Percentiles rank a stretch among this genome's conserved stretches.
These are phyloP conservation scores for Mollisia scopiformis DNA, from an alignment of 2,329 filamentous ascomycete species.

Conservation along the genomic window DNA sequence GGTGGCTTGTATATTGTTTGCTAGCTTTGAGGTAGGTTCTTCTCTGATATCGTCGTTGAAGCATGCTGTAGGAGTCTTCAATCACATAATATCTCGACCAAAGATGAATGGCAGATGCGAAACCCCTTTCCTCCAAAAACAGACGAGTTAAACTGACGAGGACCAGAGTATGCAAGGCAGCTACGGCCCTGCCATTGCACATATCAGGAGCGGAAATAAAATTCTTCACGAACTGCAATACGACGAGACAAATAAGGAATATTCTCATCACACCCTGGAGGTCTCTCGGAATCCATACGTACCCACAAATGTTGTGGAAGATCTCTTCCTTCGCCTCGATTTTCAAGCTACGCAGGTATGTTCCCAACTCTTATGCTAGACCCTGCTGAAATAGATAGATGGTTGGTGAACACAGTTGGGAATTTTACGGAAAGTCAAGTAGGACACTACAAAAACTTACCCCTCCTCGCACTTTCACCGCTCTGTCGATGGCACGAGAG, in stretches of 20 bases:
- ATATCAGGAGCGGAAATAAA: slow-evolving; percentile 26
- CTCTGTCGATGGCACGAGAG: slow-evolving; percentile 54
- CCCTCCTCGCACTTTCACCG: slow-evolving; percentile 42
- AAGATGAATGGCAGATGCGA: no score
- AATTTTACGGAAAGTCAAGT: background rate
- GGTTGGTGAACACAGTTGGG: slow-evolving; percentile 8
- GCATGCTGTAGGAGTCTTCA: no score
- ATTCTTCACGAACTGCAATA: slow-evolving; percentile 26
- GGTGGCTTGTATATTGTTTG: slow-evolving; percentile 64
- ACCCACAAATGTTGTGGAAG: slow-evolving; percentile 17
- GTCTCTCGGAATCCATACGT: slow-evolving; percentile 17
- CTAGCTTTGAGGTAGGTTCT: slow-evolving; percentile 58
- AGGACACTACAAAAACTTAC: background rate
- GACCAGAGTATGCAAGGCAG: slow-evolving; percentile 26
- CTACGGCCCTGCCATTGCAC: slow-evolving; percentile 23
- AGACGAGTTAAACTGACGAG: background rate
- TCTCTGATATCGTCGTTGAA: no score
- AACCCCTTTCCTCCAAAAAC: background rate
- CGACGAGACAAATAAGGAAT: slow-evolving; percentile 4
- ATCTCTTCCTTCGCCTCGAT: slow-evolving; percentile 24
- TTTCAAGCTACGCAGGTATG: slow-evolving; percentile 20
- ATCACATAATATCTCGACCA: no score
- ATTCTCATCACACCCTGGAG: slow-evolving; percentile 12
- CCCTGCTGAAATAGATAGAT: slow-evolving; percentile 1
- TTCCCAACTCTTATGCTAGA: background rate